Conservation (phyloP, 2,329 filamentous ascomycete genomes). For the Plectosphaerella cucumerina region DNA sequence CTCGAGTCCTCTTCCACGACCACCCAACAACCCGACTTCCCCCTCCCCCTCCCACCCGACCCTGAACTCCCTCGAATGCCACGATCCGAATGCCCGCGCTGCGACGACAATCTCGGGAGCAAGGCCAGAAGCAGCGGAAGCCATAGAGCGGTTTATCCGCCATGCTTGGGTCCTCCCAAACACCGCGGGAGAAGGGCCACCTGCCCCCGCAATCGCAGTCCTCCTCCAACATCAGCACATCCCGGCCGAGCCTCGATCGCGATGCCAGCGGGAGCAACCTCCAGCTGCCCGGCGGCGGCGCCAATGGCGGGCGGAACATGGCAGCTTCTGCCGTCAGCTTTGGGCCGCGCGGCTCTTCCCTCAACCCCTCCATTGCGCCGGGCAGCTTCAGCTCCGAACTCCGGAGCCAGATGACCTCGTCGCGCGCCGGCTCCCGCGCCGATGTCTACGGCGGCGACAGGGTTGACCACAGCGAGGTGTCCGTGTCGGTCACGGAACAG, state of each 20-base stretch:
- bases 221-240: slow-evolving; percentile 29
- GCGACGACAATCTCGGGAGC: slow-evolving; percentile 4
- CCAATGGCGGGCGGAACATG: slow-evolving; percentile 33
- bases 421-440: slow-evolving; percentile 58
- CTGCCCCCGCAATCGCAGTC: slow-evolving; percentile 35
- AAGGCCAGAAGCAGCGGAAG: slow-evolving; percentile 11
- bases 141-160: slow-evolving; percentile 19
- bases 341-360: slow-evolving; percentile 62
- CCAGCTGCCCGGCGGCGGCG: slow-evolving; percentile 28
- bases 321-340: slow-evolving; percentile 56
- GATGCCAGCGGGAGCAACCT: slow-evolving; percentile 38
- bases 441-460: slow-evolving; percentile 50
- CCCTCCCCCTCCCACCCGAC: too few species aligned
- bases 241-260: slow-evolving; percentile 51
- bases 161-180: slow-evolving; percentile 51
- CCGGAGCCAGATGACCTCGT: slow-evolving; percentile 65
- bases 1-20: too few species aligned
- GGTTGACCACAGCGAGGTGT: slow-evolving; percentile 56
- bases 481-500: slow-evolving; percentile 59
- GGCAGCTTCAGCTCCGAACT: slow-evolving; percentile 90
- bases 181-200: slow-evolving; percentile 50
- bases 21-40: too few species aligned
- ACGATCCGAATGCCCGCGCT: not conserved
- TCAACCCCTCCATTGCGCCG: slow-evolving; percentile 65
- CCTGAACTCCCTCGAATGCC: not conserved